Evolutionary conservation across 2,329 filamentous ascomycete species (phyloP), one percentile per base, ranked within the genome.

Genomic region (Ophiostoma australiae): DNA sequence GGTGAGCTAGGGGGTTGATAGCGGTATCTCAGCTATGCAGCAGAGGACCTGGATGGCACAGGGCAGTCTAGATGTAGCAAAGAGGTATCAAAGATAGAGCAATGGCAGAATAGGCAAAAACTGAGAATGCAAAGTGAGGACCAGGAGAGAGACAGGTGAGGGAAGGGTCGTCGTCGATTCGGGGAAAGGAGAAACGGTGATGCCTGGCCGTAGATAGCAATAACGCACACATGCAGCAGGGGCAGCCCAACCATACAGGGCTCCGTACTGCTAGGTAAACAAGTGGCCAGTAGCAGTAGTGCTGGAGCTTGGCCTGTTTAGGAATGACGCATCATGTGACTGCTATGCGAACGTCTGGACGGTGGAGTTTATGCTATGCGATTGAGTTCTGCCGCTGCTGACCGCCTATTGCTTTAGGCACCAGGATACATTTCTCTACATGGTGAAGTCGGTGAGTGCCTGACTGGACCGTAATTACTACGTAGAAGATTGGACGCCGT

Each of bases 321-420:
- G 70, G 73, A 39, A 72, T 70, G 69, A 66, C 67, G 70, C 65
- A 58, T 74, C 73, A 74, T 71, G 73, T 74, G 73, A 74, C 67
- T 61, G 69, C 69, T 31, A 69, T 27, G 48, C 27, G 41, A 10
- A 44, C 58, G 15, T 63, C 27, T 23, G 52, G 23, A 13, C 5
- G n/a, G 27, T 44, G n/a, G 13, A 48, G 44, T n/a, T 7, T 48
- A 48, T 48, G 44, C 17, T 48, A 48, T 33, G 7, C 20, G 15
- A 3, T 35, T 2, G 11, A 20, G n/a, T 71, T 71, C 48, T 71
- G 70, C 68, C 70, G 68, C 13, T 4, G 3, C 3, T 27, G 67
- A 71, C 70, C 70, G 70, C 70, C 68, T 61, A 48, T 4, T 17
- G 41, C 35, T 63, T 41, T 33, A 63, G 58, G 58, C 58, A 33